phyloP scores from a whole-genome alignment of 2,329 filamentous ascomycete species.

The Cladophialophora bantiana region DNA sequence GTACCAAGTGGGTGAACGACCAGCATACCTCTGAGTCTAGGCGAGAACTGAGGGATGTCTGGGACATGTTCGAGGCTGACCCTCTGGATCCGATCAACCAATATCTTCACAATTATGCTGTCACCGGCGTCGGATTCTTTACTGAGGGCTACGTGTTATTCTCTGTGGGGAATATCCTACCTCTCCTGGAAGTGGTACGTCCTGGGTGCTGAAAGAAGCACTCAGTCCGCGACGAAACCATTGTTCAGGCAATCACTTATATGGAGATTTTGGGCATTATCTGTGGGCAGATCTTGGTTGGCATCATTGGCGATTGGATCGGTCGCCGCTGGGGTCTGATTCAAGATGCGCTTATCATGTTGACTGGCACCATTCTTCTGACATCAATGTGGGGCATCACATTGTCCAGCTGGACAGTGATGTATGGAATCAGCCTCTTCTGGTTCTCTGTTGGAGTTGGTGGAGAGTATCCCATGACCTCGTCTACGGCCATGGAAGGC shows the following conservation, averaged over 20 bases:
- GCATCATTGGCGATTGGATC: slow-evolving; percentile 77
- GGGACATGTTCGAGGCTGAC: slow-evolving; percentile 82
- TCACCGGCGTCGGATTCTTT: slow-evolving; percentile 88
- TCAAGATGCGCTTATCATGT: slow-evolving; percentile 93
- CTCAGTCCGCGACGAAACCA: slow-evolving; percentile 74
- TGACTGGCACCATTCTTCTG: slow-evolving; percentile 87
- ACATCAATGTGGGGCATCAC: slow-evolving; percentile 87
- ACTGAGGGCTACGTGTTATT: slow-evolving; percentile 97
- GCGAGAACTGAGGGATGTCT: slow-evolving; percentile 71
- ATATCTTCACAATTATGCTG: slow-evolving; percentile 88
- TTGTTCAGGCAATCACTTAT: slow-evolving; percentile 84
- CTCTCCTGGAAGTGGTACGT: slow-evolving; percentile 79
- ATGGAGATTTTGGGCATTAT: slow-evolving; percentile 95
- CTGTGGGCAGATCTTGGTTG: slow-evolving; percentile 85
- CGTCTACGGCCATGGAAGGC: slow-evolving; percentile 93
- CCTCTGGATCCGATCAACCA: slow-evolving; percentile 81
- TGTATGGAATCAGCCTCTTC: slow-evolving; percentile 93
- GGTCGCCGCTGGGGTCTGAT: slow-evolving; percentile 95
- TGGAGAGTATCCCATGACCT: slow-evolving; percentile 83
- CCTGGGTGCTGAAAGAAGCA: slow-evolving; percentile 75
- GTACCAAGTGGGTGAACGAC: slow-evolving; percentile 74
- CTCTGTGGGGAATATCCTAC: slow-evolving; percentile 90
- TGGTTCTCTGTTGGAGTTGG: slow-evolving; percentile 75
- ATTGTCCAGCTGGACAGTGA: slow-evolving; percentile 92
- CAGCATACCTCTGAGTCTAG: slow-evolving; percentile 74